Evolutionary conservation across 441 rosid genomes (phyloP), one percentile per base, ranked within the genome.

Genomic region (Erodium texanum): DNA sequence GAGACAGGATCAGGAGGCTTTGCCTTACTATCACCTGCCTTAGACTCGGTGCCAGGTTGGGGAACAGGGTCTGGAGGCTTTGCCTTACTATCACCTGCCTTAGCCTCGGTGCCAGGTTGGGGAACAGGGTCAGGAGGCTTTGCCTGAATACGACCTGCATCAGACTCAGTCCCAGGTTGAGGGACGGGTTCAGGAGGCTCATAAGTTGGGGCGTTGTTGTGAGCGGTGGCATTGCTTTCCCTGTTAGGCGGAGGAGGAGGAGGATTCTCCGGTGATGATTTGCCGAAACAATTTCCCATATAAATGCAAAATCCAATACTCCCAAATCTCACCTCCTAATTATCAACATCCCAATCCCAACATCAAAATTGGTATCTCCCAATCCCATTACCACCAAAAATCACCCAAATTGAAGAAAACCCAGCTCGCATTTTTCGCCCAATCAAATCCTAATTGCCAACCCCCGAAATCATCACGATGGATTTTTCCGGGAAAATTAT

Each of bases 271-370:
- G 85, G 85, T 8, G 29, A 27, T 27, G 29, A 27, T 27, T 27
- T 27, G 29, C 97, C 98, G 32, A 82, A 85, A 71, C 97, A 90
- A 73, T 93, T 93, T 81, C 97, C 99, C 97, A 93, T 93, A 41
- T 76, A 79, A 77, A 66, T 27, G 20, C 12, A 10, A 14, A 24
- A 16, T 36, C 58, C 71, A 67, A 45, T 67, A 54, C 19, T 3
- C 5, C 56, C 66, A 67, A 75, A 65, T 73, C 68, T 68, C 71
- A 54, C 6, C 61, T n/a, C 19, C 48, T 41, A 41, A 41, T 38
- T 5, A 38, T 41, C 48, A 54, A 15, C 20, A n/a, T 19, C 58
- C 9, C 5, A 5, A 14, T 50, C n/a, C 9, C 48, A 54, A 15
- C 20, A n/a, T 19, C 64, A 20, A 18, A 18, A 59, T 10, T 24